Evolutionary conservation across 495 filamentous ascomycete species (phyloP), one percentile per base, ranked within the genome.

Genomic region (Tuber magnatum): DNA sequence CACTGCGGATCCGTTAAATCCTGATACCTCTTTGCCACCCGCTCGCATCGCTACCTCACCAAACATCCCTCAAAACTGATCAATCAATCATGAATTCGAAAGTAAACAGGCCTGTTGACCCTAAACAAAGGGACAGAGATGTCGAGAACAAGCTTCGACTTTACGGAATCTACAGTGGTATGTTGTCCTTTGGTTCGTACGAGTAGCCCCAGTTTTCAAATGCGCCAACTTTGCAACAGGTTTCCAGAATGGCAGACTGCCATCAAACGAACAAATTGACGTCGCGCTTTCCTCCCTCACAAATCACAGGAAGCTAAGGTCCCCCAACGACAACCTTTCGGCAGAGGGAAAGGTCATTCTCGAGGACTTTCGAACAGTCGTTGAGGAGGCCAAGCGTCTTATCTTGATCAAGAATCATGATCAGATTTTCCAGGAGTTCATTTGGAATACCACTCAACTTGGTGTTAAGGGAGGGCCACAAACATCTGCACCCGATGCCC

Each of bases 241-340:
- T 48, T 97, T 99, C 86, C 87, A 92, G 80, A 88, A 89, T 78
- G 94, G 93, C 85, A 98, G 97, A 83, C 89, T 95, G 35, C 94
- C 94, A 76, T 97, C 94, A 71, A 99, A 99, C 85, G 92, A 94
- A 77, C 95, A 99, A 86, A 97, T 97, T 83, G 95, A 98, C 86
- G 87, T 97, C 24, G 93, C 94, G 38, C 84, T 99, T 81, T 97
- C 97, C 86, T 93, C 90, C 79, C 91, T 90, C 28, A 86, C 97
- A 70, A 78, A 88, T 10, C 81, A 82, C 65, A 41, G 56, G 16
- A 82, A 82, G 68, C 70, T 82, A 12, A 40, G 69, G 42, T 89
- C 84, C 24, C 95, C 95, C 7, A 92, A 94, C 0, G 83, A 88
- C 68, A 91, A 92, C 84, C 89, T 99, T 14, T 97, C 94, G 0